Percentiles rank a stretch among this genome's conserved stretches.
Evolutionary conservation across 805 yeast species (phyloP).

Genomic region (Ogataea pini): DNA sequence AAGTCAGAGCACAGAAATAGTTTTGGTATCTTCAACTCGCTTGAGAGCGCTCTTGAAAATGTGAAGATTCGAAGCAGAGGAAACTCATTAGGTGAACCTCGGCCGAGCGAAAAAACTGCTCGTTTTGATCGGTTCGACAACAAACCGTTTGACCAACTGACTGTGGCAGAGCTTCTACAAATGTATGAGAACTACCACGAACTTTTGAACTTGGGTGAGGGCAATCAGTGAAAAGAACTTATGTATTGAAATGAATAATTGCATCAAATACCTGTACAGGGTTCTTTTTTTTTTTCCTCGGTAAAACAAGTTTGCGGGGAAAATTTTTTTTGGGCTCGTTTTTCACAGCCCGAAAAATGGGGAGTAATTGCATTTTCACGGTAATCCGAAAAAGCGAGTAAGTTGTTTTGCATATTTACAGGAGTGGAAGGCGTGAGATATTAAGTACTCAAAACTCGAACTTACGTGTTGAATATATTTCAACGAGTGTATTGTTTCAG

Average conservation of each 20-base stretch:
- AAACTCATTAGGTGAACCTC: conserved; percentile 19
- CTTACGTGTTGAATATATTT: no score
- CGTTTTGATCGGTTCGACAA: conserved; percentile 22
- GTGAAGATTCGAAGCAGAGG: conserved; percentile 36
- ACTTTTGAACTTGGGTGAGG: conserved; percentile 19
- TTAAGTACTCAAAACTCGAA: no score
- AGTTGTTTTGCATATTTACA: background rate
- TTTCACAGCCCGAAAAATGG: conserved; percentile 1
- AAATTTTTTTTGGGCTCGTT: background rate
- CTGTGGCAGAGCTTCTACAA: conserved; percentile 30
- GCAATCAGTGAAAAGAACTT: background rate
- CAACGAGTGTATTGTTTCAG: no score
- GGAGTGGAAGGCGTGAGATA: background rate
- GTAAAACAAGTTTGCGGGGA: background rate
- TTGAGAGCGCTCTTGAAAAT: conserved; percentile 37
- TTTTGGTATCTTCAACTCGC: conserved; percentile 27
- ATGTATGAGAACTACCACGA: conserved; percentile 32
- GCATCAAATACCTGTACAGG: no score
- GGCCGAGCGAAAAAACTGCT: background rate
- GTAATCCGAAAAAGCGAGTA: no score
- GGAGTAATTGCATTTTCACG: no score
- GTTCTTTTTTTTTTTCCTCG: no score
- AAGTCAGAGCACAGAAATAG: conserved; percentile 20
- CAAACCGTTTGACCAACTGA: conserved; percentile 32
- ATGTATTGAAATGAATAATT: background rate